These are phyloP conservation scores for Neurospora crassa DNA, from an alignment of 2,329 filamentous ascomycete species.

Conservation along the genomic window DNA sequence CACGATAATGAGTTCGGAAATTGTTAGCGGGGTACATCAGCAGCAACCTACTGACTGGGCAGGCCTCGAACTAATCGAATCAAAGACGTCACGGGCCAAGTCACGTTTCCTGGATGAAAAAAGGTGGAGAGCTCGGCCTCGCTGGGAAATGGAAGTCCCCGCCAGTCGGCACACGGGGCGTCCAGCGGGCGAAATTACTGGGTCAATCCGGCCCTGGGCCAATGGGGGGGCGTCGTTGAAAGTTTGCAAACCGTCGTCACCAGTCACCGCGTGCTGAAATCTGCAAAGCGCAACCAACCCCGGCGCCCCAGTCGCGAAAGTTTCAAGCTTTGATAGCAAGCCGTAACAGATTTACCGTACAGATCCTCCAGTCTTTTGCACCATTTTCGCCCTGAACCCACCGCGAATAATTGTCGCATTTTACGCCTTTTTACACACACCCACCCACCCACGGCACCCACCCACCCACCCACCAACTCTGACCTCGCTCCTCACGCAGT, in stretches of 20 bases:
- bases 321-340: background rate
- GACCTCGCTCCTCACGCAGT: background rate
- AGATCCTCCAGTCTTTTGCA: background rate
- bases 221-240: slow-evolving; percentile 6
- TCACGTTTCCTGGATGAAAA: slow-evolving; percentile 10
- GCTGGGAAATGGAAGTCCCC: background rate
- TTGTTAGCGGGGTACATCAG: background rate
- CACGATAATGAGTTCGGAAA: background rate
- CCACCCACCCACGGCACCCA: too few relatives aligned
- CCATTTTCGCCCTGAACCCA: background rate
- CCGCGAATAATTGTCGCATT: background rate
- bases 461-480: background rate
- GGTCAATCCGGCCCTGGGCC: background rate
- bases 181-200: background rate
- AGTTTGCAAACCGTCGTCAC: slow-evolving; percentile 14
- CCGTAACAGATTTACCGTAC: background rate
- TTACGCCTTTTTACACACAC: background rate
- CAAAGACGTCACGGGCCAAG: slow-evolving; percentile 10
- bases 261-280: background rate
- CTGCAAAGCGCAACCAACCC: background rate
- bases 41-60: background rate
- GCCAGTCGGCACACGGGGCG: background rate
- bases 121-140: background rate
- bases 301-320: background rate
- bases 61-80: background rate